Evolutionary conservation across 1,284 basidiomycete genomes (phyloP).

Genomic region (Hypsizygus ulmarius): DNA sequence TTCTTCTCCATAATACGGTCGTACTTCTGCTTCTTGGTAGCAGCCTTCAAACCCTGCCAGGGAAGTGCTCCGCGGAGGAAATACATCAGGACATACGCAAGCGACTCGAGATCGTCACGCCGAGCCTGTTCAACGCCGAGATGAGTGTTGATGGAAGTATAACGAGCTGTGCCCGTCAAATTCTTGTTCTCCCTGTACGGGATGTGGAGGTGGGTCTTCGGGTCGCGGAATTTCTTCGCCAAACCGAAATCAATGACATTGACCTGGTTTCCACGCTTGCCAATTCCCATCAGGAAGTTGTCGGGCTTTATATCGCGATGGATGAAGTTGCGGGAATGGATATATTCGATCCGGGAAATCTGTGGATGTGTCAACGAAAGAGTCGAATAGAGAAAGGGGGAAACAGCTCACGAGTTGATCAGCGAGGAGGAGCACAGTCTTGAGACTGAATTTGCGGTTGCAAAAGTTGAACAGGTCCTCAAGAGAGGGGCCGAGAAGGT

Average conservation of each 20-base stretch:
- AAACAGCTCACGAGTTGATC: slow-evolving; percentile 82
- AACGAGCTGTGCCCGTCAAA: slow-evolving; percentile 96
- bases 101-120: slow-evolving; percentile 93
- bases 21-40: slow-evolving; percentile 99
- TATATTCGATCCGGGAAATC: slow-evolving; percentile 99
- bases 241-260: slow-evolving; percentile 99
- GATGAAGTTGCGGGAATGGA: slow-evolving; percentile 99
- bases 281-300: slow-evolving; percentile 99
- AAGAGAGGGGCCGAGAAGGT: slow-evolving; percentile 94
- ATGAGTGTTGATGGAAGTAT: slow-evolving; percentile 99
- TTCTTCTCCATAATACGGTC: slow-evolving; percentile 99
- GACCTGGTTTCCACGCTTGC: slow-evolving; percentile 99
- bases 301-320: slow-evolving; percentile 99
- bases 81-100: slow-evolving; percentile 98
- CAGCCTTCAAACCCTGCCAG: slow-evolving; percentile 98
- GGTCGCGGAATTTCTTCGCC: slow-evolving; percentile 99
- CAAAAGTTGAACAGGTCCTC: slow-evolving; percentile 99
- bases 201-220: slow-evolving; percentile 99
- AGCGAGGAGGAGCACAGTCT: slow-evolving; percentile 95
- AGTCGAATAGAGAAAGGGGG: slow-evolving; percentile 16
- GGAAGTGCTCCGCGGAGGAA: slow-evolving; percentile 95
- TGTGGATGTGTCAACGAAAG: slow-evolving; percentile 32
- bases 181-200: slow-evolving; percentile 99
- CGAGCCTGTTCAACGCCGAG: slow-evolving; percentile 96
- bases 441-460: slow-evolving; percentile 96